phyloP scores from a whole-genome alignment of 805 yeast species.

The Nakazawaea wyomingensis region DNA sequence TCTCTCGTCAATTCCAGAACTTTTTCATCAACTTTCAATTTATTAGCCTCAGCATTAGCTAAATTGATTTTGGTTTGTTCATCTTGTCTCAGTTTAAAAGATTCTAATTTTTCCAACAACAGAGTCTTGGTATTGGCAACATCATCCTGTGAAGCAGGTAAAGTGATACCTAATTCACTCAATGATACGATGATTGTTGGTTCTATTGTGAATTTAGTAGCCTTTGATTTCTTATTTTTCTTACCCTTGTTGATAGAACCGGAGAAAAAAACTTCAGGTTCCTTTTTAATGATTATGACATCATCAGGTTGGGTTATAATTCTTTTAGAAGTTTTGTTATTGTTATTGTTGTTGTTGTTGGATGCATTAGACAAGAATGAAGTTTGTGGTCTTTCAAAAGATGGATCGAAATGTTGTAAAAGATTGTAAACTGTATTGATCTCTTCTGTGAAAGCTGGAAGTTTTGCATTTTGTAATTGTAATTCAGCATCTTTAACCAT shows the following conservation, averaged over 20 bases:
- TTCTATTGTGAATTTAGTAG: constrained; percentile 60
- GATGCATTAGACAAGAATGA: constrained; percentile 13
- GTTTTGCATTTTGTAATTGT: constrained; percentile 61
- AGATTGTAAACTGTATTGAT: constrained; percentile 70
- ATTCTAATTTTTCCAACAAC: constrained; percentile 45
- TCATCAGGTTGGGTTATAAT: constrained; percentile 59
- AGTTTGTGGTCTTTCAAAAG: constrained; percentile 54
- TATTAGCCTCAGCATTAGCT: constrained; percentile 70
- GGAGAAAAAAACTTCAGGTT: constrained; percentile 52
- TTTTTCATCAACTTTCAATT: constrained; percentile 59
- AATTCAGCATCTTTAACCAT: constrained; percentile 57
- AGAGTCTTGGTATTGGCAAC: constrained; percentile 44
- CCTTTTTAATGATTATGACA: constrained; percentile 60
- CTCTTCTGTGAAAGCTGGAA: constrained; percentile 82
- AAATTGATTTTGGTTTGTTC: constrained; percentile 74
- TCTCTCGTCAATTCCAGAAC: constrained; percentile 17
- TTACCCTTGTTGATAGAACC: constrained; percentile 40
- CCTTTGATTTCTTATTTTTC: constrained; percentile 47
- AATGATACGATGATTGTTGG: constrained; percentile 75
- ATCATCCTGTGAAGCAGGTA: constrained; percentile 75
- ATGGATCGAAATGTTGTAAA: constrained; percentile 72
- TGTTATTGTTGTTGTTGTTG: too few relatives aligned
- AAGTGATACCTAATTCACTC: constrained; percentile 66
- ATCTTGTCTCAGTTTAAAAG: constrained; percentile 68
- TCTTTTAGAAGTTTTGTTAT: constrained; percentile 31